Conservation (phyloP, 164 flowering plant species). For the Platanus orientalis region DNA sequence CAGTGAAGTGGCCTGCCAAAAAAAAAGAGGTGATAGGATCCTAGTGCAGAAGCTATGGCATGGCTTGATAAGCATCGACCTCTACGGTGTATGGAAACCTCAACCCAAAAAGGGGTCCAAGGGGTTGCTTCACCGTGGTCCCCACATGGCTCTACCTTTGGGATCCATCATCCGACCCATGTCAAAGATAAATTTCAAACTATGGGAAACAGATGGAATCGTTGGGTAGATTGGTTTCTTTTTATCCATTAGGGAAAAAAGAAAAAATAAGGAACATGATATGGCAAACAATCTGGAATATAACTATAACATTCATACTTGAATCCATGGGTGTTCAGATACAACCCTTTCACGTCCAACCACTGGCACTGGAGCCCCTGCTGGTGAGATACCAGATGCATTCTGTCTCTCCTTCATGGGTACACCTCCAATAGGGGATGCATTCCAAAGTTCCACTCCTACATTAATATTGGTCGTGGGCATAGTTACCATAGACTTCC, state of each 20-base stretch:
- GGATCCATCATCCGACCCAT: no score
- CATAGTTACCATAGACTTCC: constrained; percentile 53
- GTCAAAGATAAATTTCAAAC: no score
- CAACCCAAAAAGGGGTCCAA: no score
- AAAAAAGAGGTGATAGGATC: no score
- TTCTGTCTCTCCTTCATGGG: constrained; percentile 50
- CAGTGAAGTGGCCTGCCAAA: no score
- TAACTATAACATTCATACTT: constrained; percentile 26
- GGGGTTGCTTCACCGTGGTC: no score
- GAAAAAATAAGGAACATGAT: constrained; percentile 1
- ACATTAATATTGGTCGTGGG: constrained; percentile 80
- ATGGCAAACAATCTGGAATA: constrained; percentile 1
- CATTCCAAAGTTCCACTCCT: constrained; percentile 83
- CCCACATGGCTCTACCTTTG: no score
- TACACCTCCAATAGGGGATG: constrained; percentile 37
- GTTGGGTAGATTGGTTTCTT: no score
- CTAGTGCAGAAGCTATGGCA: no score
- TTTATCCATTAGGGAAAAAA: background rate
- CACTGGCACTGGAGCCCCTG: constrained; percentile 30
- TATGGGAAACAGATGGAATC: no score
- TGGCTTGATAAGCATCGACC: no score
- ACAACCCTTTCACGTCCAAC: constrained; percentile 40
- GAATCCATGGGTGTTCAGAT: constrained; percentile 58
- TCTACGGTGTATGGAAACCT: no score
- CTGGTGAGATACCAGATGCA: constrained; percentile 39